phyloP scores from a whole-genome alignment of 352 stramenopile species.

The Halophytophthora polymorphica region DNA sequence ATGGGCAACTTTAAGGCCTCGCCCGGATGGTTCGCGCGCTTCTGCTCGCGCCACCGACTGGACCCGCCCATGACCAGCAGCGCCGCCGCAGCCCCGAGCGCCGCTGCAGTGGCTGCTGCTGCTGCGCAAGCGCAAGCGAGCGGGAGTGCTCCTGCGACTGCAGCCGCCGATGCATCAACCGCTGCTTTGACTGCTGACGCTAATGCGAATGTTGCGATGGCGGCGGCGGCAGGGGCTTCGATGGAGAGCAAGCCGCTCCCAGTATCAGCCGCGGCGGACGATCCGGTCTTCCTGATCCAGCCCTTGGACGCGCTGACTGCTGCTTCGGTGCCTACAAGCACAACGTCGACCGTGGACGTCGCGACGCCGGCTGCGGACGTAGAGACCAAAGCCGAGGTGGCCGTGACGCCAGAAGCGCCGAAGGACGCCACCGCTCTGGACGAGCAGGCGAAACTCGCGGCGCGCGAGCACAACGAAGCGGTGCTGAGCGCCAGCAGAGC shows the following conservation, averaged over 20 bases:
- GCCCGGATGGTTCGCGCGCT: conserved; percentile 84
- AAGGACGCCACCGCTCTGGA: conserved; percentile 43
- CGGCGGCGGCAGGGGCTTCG: conserved; percentile 3
- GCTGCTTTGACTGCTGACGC: conserved; percentile 4
- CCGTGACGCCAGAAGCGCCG: conserved; percentile 13
- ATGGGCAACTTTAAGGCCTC: conserved; percentile 87
- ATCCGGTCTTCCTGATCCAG: conserved; percentile 23
- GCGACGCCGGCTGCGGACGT: background rate
- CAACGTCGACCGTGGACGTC: conserved; percentile 13
- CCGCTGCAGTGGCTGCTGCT: conserved; percentile 1
- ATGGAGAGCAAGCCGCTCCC: conserved; percentile 1
- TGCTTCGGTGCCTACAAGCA: conserved; percentile 12
- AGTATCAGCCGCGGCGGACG: conserved; percentile 13
- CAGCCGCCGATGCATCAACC: conserved; percentile 9
- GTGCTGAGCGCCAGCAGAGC: conserved; percentile 10
- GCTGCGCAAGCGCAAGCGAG: conserved; percentile 3
- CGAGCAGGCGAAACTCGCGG: conserved; percentile 37
- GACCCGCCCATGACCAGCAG: conserved; percentile 48
- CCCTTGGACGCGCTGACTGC: conserved; percentile 17
- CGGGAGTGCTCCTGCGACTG: background rate
- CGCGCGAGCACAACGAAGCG: conserved; percentile 39
- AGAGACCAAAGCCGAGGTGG: conserved; percentile 3
- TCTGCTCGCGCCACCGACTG: conserved; percentile 81
- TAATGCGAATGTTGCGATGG: background rate
- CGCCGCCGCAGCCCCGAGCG: conserved; percentile 6